Evolutionary conservation across 2,329 filamentous ascomycete genomes (phyloP).

Genomic region (Cladophialophora exuberans): DNA sequence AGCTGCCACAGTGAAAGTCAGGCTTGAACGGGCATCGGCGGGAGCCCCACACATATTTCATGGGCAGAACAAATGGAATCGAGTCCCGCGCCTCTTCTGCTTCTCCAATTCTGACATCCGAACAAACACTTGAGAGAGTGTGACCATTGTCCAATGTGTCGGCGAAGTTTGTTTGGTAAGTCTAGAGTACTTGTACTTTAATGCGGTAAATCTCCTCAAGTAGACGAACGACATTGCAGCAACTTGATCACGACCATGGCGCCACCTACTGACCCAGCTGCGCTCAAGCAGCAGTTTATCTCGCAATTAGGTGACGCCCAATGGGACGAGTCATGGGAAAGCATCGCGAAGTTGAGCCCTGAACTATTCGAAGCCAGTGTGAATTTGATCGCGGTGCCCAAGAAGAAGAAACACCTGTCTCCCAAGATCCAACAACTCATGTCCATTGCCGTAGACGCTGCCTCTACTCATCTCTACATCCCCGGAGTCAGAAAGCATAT

Average conservation of each 20-base stretch:
- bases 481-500: constrained; percentile 49
- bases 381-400: constrained; percentile 21
- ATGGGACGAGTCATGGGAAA: constrained; percentile 26
- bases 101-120: constrained; percentile 3
- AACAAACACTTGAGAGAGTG: too few relatives aligned
- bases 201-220: too few relatives aligned
- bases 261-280: constrained; percentile 8
- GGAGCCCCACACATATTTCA: not conserved
- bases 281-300: constrained; percentile 17
- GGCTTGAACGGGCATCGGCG: too few relatives aligned
- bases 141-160: too few relatives aligned
- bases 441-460: constrained; percentile 44
- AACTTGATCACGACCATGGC: constrained; percentile 6
- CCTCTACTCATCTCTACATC: constrained; percentile 50
- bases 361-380: constrained; percentile 22
- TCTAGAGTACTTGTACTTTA: too few relatives aligned
- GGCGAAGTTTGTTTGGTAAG: too few relatives aligned
- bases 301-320: constrained; percentile 15
- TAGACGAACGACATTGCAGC: not conserved
- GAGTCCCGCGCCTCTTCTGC: too few relatives aligned
- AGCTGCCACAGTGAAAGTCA: too few relatives aligned
- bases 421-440: constrained; percentile 28
- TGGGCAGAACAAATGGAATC: too few relatives aligned
- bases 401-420: constrained; percentile 24
- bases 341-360: constrained; percentile 23